Base-by-base conservation (phyloP, 495 filamentous ascomycete species). In the Articulospora tetracladia region DNA sequence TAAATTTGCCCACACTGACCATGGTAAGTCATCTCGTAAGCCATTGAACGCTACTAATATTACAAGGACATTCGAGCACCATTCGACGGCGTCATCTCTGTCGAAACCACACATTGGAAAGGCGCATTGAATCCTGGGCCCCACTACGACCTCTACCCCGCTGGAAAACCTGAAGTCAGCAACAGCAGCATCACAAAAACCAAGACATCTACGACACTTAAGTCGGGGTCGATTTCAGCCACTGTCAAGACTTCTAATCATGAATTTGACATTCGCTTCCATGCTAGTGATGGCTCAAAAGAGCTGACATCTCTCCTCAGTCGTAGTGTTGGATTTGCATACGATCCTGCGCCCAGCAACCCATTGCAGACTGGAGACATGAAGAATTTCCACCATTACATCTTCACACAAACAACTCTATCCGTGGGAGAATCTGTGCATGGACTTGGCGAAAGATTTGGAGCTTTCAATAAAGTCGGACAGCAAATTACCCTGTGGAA, bases 391-490 rank as follows among this genome's bases (percentile, higher is more conserved):
- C 79, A 75, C 68, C 77, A 86, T 30, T 81, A 86, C 66, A 83
- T 86, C 63, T 83, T 87, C 59, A 82, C 81, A 1, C 83, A 79
- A 53, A 80, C 85, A 1, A 83, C 84, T 28, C 74, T 90, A 0
- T 74, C 78, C 1, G 85, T 90, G 3, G 83, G 86, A 20, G 88
- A 90, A 70, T 80, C 82, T 1, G 74, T 91, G 11, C 86, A 87
- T 69, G 86, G 87, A 0, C 79, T 90, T 0, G 87, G 86, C 1
- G 86, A 90, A 67, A 76, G 87, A 17, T 91, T 91, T 60, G 86
- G 86, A 0, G 79, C 83, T 1, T 86, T 88, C 57, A 84, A 84
- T 62, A 88, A 87, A 68, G 85, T 88, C 30, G 87, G 87, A 10
- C 86, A 90, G 68, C 76, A 74, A 3, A 75, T 91, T 1, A 78